Base-by-base conservation (phyloP, 345 rosid genomes). In the Populus tremula region DNA sequence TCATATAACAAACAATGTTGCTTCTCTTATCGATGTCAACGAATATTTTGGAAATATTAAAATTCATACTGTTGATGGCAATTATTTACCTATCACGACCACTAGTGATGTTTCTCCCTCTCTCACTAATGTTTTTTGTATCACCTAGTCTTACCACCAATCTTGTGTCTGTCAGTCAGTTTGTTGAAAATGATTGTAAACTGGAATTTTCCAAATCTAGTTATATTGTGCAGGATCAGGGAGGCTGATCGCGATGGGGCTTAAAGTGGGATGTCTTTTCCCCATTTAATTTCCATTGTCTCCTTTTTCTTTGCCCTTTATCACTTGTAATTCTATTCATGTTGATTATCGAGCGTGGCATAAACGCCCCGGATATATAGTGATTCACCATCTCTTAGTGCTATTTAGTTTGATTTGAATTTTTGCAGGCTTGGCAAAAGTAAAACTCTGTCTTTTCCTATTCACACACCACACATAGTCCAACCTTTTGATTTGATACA, bases 181-280 rank as follows among this genome's bases (percentile, higher is more conserved):
- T 63, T 5, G 78, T 75, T 10, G 35, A 74, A 9, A 8, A 62
- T 18, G 11, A 63, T 1, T 77, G 18, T 45, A 16, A 41, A 39
- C 45, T 70, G 0, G 1, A 16, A 29, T 77, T 70, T 45, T 77
- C 38, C 2, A 10, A 18, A 29, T 27, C 1, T 27, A 16, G 50
- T 62, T 78, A 41, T 25, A 8, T 31, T 71, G 39, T 71, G 39
- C 8, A 78, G 43, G 81, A 53, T 72, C 53, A 38, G 35, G 72
- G 68, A 78, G 2, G 9, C 21, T 72, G 33, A 35, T 38, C 1
- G 17, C 20, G 36, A 67, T 59, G 47, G 69, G 73, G 39, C 77
- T 38, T 79, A 66, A 35, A 72, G 35, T 54, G 0, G 66, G 11
- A 21, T 2, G 4, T 3, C 29, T 63, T 8, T 63, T 74, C 8